phyloP scores from a whole-genome alignment of 2,329 filamentous ascomycete genomes.

The Clonostachys chloroleuca region DNA sequence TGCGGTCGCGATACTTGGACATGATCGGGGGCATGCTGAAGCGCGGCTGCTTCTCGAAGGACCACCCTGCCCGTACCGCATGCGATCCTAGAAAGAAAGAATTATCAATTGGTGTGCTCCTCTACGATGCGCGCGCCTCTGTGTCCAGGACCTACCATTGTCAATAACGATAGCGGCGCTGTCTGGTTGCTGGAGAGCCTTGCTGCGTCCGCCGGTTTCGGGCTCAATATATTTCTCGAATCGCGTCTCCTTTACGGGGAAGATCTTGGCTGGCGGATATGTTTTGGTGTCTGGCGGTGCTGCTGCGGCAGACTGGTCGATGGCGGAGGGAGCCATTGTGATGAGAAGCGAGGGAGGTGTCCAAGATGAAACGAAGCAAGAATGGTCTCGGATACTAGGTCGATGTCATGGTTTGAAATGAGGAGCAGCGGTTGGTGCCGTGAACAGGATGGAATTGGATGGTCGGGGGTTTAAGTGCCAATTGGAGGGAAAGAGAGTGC shows the following conservation, averaged over 20 bases:
- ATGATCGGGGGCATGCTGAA: constrained; percentile 83
- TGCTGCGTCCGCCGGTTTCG: constrained; percentile 64
- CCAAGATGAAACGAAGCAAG: too few species aligned
- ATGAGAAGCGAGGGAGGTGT: background rate
- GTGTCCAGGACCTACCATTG: constrained; percentile 62
- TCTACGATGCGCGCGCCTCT: background rate
- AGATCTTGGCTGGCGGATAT: constrained; percentile 51
- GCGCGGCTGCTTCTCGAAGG: constrained; percentile 79
- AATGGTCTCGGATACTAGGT: too few species aligned
- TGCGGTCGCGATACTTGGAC: constrained; percentile 92
- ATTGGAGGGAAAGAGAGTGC: too few species aligned
- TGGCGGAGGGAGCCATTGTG: constrained; percentile 48
- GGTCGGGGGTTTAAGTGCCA: too few species aligned
- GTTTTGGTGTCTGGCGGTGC: constrained; percentile 26
- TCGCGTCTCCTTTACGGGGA: constrained; percentile 56
- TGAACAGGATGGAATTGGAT: too few species aligned
- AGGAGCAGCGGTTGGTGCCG: too few species aligned
- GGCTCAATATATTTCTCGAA: constrained; percentile 52
- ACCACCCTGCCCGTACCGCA: constrained; percentile 89
- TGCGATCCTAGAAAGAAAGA: constrained; percentile 63
- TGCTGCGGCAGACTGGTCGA: constrained; percentile 32
- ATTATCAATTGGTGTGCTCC: too few species aligned
- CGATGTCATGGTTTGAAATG: too few species aligned
- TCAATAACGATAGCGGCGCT: constrained; percentile 89
- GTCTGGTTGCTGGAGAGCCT: constrained; percentile 54